A percentile compares a stretch with the other conserved stretches of the same genome.
Conservation (phyloP, 179 eudicot species). For the Vitellaria paradoxa region DNA sequence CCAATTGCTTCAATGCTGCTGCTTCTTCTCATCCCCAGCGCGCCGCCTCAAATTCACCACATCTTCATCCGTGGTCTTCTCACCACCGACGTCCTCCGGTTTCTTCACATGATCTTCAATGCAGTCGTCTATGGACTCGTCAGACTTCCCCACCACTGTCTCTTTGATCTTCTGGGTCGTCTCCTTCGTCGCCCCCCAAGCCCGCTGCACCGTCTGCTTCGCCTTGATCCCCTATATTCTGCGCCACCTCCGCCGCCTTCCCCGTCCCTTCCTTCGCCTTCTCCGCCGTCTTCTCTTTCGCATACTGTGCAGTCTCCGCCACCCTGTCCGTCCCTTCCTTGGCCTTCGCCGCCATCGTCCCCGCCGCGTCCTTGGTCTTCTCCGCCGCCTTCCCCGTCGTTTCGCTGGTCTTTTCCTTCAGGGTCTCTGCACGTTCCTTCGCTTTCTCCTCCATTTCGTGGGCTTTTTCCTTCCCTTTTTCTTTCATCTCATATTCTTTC, state of each 20-base stretch:
- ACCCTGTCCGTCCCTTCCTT: slow-evolving; percentile 21
- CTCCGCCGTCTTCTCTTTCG: slow-evolving; percentile 25
- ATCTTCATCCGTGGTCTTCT: slow-evolving; percentile 16
- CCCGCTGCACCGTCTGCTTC: slow-evolving; percentile 41
- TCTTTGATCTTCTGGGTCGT: slow-evolving; percentile 45
- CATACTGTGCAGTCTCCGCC: slow-evolving; percentile 33
- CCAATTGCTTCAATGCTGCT: background rate
- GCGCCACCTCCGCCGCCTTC: slow-evolving; percentile 28
- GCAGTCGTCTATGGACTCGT: slow-evolving; percentile 27
- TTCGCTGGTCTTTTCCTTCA: slow-evolving; percentile 29
- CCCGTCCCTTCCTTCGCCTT: slow-evolving; percentile 19
- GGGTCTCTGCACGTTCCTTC: slow-evolving; percentile 22
- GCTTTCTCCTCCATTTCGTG: slow-evolving; percentile 26
- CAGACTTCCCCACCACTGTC: slow-evolving; percentile 46
- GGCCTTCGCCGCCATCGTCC: slow-evolving; percentile 19
- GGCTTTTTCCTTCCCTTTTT: slow-evolving; percentile 19
- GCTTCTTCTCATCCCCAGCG: background rate
- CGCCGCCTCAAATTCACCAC: slow-evolving; percentile 17
- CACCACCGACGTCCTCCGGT: slow-evolving; percentile 11
- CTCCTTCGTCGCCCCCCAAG: slow-evolving; percentile 40
- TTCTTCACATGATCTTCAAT: slow-evolving; percentile 38
- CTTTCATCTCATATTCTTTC: slow-evolving; percentile 15
- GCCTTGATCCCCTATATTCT: slow-evolving; percentile 17
- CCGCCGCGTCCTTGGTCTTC: slow-evolving; percentile 22
- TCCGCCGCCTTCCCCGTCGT: slow-evolving; percentile 25